Percentiles rank a stretch among this genome's conserved stretches.
These are phyloP conservation scores for Globisporangium spinosum DNA, from an alignment of 352 stramenopile species.

Conservation along the genomic window DNA sequence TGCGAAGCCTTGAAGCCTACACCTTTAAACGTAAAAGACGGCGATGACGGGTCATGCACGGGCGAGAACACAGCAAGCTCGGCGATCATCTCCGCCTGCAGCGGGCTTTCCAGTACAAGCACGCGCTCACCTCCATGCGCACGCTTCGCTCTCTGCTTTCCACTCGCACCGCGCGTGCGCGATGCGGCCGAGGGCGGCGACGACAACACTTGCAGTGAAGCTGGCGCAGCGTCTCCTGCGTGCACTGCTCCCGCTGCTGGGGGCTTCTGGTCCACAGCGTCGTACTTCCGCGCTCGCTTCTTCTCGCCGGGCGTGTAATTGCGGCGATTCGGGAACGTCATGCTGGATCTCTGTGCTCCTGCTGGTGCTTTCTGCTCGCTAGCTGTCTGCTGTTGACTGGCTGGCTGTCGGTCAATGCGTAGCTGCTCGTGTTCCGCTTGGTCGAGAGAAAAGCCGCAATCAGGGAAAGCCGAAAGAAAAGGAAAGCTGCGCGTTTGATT, in stretches of 20 bases:
- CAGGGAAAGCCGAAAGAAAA: neutral
- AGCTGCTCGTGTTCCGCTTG: neutral
- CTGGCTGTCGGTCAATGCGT: neutral
- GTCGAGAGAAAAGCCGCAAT: neutral
- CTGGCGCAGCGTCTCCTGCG: neutral
- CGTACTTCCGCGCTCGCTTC: conserved; percentile 31
- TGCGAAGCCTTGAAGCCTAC: conserved; percentile 1
- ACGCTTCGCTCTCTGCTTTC: conserved; percentile 10
- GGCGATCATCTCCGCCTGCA: conserved; percentile 15
- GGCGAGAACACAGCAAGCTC: conserved; percentile 16
- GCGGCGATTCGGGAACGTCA: conserved; percentile 62
- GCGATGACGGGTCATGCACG: conserved; percentile 6
- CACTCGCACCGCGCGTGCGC: conserved; percentile 13
- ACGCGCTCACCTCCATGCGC: conserved; percentile 8
- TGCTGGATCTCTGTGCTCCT: conserved; percentile 14
- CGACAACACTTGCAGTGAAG: neutral
- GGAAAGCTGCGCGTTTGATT: neutral
- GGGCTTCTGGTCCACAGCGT: conserved; percentile 7
- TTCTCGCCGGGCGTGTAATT: conserved; percentile 49
- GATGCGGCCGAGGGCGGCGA: neutral
- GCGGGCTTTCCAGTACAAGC: conserved; percentile 1
- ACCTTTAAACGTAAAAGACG: conserved; percentile 4
- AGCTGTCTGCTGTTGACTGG: neutral
- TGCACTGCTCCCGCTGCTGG: neutral
- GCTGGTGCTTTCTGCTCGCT: neutral